phyloP scores from a whole-genome alignment of 495 filamentous ascomycete species.

The Penicillium argentinense region DNA sequence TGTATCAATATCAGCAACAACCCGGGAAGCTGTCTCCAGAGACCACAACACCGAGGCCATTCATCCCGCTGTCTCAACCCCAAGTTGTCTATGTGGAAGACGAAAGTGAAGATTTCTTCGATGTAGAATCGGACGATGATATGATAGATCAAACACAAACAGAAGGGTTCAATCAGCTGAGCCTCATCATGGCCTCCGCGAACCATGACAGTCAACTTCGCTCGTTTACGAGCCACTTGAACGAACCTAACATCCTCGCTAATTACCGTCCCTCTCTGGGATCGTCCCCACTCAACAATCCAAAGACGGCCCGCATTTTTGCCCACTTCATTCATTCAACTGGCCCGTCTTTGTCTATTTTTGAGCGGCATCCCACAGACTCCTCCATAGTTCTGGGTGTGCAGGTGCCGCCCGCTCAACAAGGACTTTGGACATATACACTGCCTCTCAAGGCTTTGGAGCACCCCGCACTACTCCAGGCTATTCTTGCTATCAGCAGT shows the following conservation, averaged over 20 bases:
- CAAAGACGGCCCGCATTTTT: slow-evolving; percentile 81
- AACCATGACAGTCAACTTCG: slow-evolving; percentile 52
- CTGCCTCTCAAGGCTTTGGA: slow-evolving; percentile 82
- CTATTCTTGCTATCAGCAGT: slow-evolving; percentile 85
- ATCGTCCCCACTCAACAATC: slow-evolving; percentile 80
- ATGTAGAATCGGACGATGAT: slow-evolving; percentile 71
- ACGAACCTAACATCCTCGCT: slow-evolving; percentile 70
- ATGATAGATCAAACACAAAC: slow-evolving; percentile 51
- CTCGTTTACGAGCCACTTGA: slow-evolving; percentile 64
- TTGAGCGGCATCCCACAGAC: slow-evolving; percentile 80
- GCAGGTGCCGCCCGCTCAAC: slow-evolving; percentile 65
- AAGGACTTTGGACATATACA: slow-evolving; percentile 83
- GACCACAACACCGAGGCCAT: slow-evolving; percentile 12
- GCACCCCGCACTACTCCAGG: slow-evolving; percentile 82
- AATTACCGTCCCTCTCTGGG: slow-evolving; percentile 71
- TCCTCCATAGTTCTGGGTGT: slow-evolving; percentile 68
- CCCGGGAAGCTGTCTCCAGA: slow-evolving; percentile 6
- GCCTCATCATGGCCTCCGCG: slow-evolving; percentile 49
- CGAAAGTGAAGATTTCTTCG: slow-evolving; percentile 58
- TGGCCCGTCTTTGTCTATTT: slow-evolving; percentile 82
- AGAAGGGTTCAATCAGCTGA: slow-evolving; percentile 53
- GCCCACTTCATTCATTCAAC: slow-evolving; percentile 91
- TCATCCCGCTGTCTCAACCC: slow-evolving; percentile 11
- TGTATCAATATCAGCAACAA: slow-evolving; percentile 14
- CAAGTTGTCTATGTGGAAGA: slow-evolving; percentile 43